Base-by-base conservation (phyloP, 1,284 basidiomycete genomes). In the Leccinum colubrinum region DNA sequence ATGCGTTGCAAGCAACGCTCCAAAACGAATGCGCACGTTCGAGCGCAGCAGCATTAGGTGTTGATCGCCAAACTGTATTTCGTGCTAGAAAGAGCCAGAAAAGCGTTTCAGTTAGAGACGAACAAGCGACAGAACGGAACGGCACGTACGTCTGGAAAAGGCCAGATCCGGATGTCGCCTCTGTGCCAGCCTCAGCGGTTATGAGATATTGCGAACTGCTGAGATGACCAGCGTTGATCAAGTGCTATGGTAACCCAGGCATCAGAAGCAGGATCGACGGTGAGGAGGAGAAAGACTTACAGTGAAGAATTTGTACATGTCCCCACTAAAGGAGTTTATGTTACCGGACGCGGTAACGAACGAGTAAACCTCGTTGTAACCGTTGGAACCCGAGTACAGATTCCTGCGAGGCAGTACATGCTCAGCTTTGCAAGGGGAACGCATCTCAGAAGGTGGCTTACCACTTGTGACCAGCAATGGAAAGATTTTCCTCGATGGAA, bases 291-390 rank as follows among this genome's bases (percentile, higher is more conserved):
- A 57, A 46, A 41, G 1, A 55, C 77, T 66, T 65, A 83, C 86
- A 64, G 74, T 74, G 63, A 88, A 70, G 80, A 88, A 89, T 4
- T 65, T 46, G 61, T 81, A 81, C 52, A 88, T 56, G 66, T 89
- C 86, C 2, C 77, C 83, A 37, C 74, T 82, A 76, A 88, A 88
- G 68, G 72, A 79, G 3, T 74, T 76, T 66, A 86, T 74, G 9
- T 72, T 72, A 0, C 80, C 81, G 61, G 72, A 74, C 2, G 76
- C 72, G 12, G 82, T 81, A 22, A 88, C 76, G 81, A 86, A 89
- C 3, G 87, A 87, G 72, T 79, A 88, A 4, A 88, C 87, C 14
- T 78, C 73, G 74, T 88, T 88, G 17, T 78, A 70, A 50, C 83
- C 83, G 68, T 88, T 89, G 22, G 75, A 79, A 20, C 86, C 86